Percentiles rank a stretch among this genome's conserved stretches.
Evolutionary conservation across 1,284 basidiomycete species (phyloP).

Genomic region (Cryptococcus hybrid): DNA sequence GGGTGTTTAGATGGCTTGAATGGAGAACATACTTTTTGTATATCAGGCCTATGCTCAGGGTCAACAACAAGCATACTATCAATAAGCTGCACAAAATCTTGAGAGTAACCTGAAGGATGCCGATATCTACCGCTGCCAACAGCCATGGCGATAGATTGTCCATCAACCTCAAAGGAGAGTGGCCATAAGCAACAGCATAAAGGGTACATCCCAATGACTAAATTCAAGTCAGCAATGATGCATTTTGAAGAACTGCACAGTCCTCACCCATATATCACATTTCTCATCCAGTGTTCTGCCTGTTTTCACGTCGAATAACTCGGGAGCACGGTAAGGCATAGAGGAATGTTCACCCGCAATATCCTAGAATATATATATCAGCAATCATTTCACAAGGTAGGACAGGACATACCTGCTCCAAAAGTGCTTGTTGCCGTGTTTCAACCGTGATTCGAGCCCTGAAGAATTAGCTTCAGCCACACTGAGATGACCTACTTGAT

Average conservation of each 20-base stretch:
- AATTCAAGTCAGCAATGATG: not conserved
- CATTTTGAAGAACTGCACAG: not conserved
- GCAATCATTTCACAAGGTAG: not conserved
- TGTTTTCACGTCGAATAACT: constrained; percentile 93
- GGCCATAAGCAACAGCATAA: constrained; percentile 85
- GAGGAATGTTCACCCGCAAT: constrained; percentile 92
- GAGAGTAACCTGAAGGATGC: constrained; percentile 77
- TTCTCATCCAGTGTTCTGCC: constrained; percentile 83
- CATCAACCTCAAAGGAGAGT: constrained; percentile 85
- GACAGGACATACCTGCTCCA: constrained; percentile 72
- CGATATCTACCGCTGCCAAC: constrained; percentile 82
- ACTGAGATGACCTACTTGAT: constrained; percentile 34
- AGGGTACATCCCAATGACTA: constrained; percentile 90
- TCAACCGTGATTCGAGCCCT: constrained; percentile 52
- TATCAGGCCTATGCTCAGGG: constrained; percentile 74
- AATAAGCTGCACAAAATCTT: constrained; percentile 74
- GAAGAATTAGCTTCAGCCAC: constrained; percentile 3
- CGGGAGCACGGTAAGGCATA: constrained; percentile 94
- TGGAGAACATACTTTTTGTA: constrained; percentile 63
- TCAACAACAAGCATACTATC: constrained; percentile 79
- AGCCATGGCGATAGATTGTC: constrained; percentile 94
- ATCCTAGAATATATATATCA: constrained; percentile 57
- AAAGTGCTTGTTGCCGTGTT: constrained; percentile 77
- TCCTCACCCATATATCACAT: constrained; percentile 85
- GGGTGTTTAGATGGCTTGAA: not conserved